Evolutionary conservation across 1,139 yeast genomes (phyloP).

Genomic region (Blastobotrys raffinosifermentans): DNA sequence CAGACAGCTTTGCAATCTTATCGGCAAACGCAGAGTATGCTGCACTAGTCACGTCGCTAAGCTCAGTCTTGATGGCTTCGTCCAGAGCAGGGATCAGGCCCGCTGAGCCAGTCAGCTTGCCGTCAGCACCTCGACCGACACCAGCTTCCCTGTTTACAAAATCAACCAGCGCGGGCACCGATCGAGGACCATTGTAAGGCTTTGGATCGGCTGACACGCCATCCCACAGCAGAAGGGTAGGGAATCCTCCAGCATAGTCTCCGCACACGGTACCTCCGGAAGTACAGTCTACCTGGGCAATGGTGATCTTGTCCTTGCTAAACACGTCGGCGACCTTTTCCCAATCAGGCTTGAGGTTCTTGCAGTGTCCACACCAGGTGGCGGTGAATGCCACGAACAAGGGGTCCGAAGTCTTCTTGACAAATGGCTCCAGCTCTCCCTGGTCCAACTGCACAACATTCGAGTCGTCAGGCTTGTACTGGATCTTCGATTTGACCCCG

Average conservation of each 20-base stretch:
- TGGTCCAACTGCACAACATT: slow-evolving; percentile 38
- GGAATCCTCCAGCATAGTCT: slow-evolving; percentile 43
- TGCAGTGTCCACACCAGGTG: slow-evolving; percentile 77
- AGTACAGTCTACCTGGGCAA: slow-evolving; percentile 46
- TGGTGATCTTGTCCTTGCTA: slow-evolving; percentile 40
- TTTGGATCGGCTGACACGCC: slow-evolving; percentile 37
- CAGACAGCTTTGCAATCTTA: slow-evolving; percentile 20
- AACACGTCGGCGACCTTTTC: slow-evolving; percentile 53
- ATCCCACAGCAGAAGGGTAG: slow-evolving; percentile 48
- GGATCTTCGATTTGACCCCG: slow-evolving; percentile 31
- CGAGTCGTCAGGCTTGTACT: slow-evolving; percentile 30
- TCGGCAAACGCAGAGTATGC: slow-evolving; percentile 12
- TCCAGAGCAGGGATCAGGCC: slow-evolving; percentile 50
- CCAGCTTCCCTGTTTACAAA: slow-evolving; percentile 49
- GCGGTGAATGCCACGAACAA: slow-evolving; percentile 51
- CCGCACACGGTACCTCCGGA: slow-evolving; percentile 41
- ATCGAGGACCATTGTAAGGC: slow-evolving; percentile 43
- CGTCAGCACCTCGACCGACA: slow-evolving; percentile 48
- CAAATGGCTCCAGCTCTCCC: slow-evolving; percentile 19
- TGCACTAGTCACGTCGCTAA: too few relatives aligned
- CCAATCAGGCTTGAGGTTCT: slow-evolving; percentile 56
- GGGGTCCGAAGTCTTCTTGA: slow-evolving; percentile 23
- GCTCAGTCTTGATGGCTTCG: slow-evolving; percentile 19
- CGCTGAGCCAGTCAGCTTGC: slow-evolving; percentile 46
- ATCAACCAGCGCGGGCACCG: slow-evolving; percentile 40